Evolutionary conservation across 495 filamentous ascomycete genomes (phyloP), one percentile per base, ranked within the genome.

Genomic region (Acidiella bohemica): DNA sequence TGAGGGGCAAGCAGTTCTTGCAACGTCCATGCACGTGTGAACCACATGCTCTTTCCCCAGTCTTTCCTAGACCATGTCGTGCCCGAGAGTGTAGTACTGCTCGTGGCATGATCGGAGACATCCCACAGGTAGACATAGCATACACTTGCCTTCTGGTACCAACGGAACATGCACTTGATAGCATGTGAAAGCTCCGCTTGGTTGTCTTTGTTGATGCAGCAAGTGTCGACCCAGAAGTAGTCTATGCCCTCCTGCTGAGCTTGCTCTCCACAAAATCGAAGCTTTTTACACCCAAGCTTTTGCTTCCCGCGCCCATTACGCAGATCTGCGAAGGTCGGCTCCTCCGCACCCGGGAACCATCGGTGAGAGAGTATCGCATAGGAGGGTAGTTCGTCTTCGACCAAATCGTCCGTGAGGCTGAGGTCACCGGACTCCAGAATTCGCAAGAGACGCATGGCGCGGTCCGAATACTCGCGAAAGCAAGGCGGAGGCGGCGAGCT

Each of bases 91-190:
- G 12, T 21, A 19, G 23, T 22, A 22, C 13, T 3, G 28, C 9
- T 9, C 4, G 6, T 3, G 4, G 34, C 8, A 8, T 8, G 16
- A 14, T 7, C 37, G 10, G 37, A 40, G 18, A 51, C 49, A 25
- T 47, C 49, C n/a, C 20, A 17, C 3, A 47, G 40, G 21, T 51
- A 48, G 3, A 32, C 44, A 22, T 51, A 51, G 20, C 49, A 50
- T 23, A 21, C 29, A 2, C 3, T 9, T 13, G 47, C 42, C 21
- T 38, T 21, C 12, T 25, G 28, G 23, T 50, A 50, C 47, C 47
- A 50, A 12, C 19, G 13, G 21, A 49, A 46, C 47, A 51, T 50
- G 11, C 35, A 46, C 18, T 40, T 50, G 26, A 50, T 46, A 11
- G 47, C 47, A 18, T 46, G 37, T 10, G 17, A 19, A 19, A 51